A percentile compares a stretch with the other conserved stretches of the same genome.
Evolutionary conservation across 495 filamentous ascomycete genomes (phyloP).

Genomic region (Lophiostoma macrostomum): DNA sequence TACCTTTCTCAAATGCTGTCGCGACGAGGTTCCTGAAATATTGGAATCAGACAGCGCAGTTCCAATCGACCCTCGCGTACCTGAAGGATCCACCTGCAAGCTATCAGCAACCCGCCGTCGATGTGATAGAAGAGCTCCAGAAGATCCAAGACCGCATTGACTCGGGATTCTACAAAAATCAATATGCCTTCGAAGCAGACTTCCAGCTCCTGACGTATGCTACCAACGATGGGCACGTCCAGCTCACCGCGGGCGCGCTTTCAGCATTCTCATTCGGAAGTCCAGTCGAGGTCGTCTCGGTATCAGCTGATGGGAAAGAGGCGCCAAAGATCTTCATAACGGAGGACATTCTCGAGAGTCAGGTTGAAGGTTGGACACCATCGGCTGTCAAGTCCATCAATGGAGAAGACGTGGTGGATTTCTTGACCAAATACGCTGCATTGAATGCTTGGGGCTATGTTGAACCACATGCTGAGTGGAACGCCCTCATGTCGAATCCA

Average conservation of each 20-base stretch:
- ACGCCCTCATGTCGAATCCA: slow-evolving; percentile 48
- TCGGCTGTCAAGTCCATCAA: slow-evolving; percentile 50
- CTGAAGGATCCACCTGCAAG: slow-evolving; percentile 54
- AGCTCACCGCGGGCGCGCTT: slow-evolving; percentile 43
- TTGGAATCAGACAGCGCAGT: slow-evolving; percentile 55
- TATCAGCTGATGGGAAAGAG: slow-evolving; percentile 51
- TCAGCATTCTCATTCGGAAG: slow-evolving; percentile 49
- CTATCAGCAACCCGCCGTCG: slow-evolving; percentile 54
- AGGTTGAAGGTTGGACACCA: slow-evolving; percentile 8
- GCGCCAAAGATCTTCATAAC: slow-evolving; percentile 47
- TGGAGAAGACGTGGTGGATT: slow-evolving; percentile 42
- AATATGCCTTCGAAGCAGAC: slow-evolving; percentile 53
- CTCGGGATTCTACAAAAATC: slow-evolving; percentile 42
- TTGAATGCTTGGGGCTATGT: slow-evolving; percentile 43
- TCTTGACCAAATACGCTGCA: slow-evolving; percentile 44
- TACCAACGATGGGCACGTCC: slow-evolving; percentile 50
- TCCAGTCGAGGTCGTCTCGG: slow-evolving; percentile 45
- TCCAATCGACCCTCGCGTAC: slow-evolving; percentile 55
- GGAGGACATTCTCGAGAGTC: slow-evolving; percentile 5
- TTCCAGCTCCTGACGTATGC: slow-evolving; percentile 44
- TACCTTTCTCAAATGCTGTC: slow-evolving; percentile 54
- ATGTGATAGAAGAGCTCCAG: slow-evolving; percentile 49
- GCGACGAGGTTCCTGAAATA: slow-evolving; percentile 53
- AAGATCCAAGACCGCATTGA: slow-evolving; percentile 45
- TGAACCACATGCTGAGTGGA: slow-evolving; percentile 53